phyloP scores from a whole-genome alignment of 768 basidiomycete genomes.

The Phylloporus sp. region DNA sequence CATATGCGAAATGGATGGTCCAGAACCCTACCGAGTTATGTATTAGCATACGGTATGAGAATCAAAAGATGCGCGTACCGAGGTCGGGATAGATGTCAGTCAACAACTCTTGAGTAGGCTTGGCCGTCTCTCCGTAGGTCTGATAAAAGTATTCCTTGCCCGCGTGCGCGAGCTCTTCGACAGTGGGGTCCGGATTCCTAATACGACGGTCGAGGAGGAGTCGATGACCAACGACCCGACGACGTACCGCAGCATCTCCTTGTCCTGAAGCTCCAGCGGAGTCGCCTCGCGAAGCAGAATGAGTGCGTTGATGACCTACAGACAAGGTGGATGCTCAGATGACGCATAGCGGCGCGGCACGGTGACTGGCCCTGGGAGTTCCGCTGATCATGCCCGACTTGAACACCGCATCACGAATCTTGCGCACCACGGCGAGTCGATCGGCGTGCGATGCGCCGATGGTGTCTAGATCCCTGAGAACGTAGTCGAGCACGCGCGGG shows the following conservation, averaged over 20 bases:
- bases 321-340: not conserved
- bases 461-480: constrained; percentile 39
- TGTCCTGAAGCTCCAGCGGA: constrained; percentile 50
- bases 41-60: no score
- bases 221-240: not conserved
- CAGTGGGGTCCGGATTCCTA: constrained; percentile 40
- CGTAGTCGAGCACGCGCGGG: constrained; percentile 49
- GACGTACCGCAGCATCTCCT: constrained; percentile 41
- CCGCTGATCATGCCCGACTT: constrained; percentile 56
- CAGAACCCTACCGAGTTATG: no score
- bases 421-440: constrained; percentile 42
- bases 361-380: constrained; percentile 45
- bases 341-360: not conserved
- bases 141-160: constrained; percentile 43
- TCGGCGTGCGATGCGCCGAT: constrained; percentile 31
- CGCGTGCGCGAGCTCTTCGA: constrained; percentile 38
- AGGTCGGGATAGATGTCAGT: constrained; percentile 56
- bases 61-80: constrained; percentile 44
- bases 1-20: constrained; percentile 51
- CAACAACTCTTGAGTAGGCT: constrained; percentile 43
- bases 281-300: constrained; percentile 45
- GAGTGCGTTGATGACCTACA: constrained; percentile 52
- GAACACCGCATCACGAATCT: constrained; percentile 58
- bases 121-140: constrained; percentile 55
- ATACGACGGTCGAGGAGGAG: not conserved